These are phyloP conservation scores for Podosphaera leucotricha DNA, from an alignment of 2,329 filamentous ascomycete genomes.

Conservation along the genomic window DNA sequence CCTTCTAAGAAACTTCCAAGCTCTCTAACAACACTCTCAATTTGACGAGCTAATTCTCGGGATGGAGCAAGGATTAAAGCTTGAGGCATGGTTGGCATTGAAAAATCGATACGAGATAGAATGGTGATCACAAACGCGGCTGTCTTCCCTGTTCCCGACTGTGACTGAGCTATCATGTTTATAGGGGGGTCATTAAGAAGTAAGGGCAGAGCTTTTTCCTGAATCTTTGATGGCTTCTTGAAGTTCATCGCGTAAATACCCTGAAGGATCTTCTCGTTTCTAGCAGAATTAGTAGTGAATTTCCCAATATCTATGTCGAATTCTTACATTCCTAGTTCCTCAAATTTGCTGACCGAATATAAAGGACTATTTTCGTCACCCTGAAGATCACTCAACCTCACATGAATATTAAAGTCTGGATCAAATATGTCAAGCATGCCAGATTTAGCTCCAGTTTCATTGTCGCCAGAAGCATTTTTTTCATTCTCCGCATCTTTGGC, in stretches of 20 bases:
- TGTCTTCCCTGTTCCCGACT: slow-evolving; percentile 90
- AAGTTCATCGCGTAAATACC: slow-evolving; percentile 68
- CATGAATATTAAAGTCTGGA: slow-evolving; percentile 67
- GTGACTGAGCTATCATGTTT: slow-evolving; percentile 97
- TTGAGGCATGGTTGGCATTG: slow-evolving; percentile 46
- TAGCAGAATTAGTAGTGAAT: slow-evolving; percentile 11
- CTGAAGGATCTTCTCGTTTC: slow-evolving; percentile 42
- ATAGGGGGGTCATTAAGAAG: slow-evolving; percentile 66
- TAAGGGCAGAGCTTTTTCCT: slow-evolving; percentile 79
- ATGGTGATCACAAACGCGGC: slow-evolving; percentile 89
- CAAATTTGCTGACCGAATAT: slow-evolving; percentile 62
- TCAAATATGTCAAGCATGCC: slow-evolving; percentile 36
- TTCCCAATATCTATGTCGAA: not conserved
- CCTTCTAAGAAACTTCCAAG: slow-evolving; percentile 69
- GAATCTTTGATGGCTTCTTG: slow-evolving; percentile 89
- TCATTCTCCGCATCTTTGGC: no score
- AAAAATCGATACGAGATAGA: slow-evolving; percentile 62
- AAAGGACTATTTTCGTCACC: slow-evolving; percentile 69
- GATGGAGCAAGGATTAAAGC: slow-evolving; percentile 77
- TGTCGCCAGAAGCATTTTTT: no score
- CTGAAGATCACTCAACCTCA: slow-evolving; percentile 78
- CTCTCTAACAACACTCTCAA: slow-evolving; percentile 57
- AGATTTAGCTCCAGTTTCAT: not conserved
- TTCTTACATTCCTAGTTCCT: slow-evolving; percentile 63
- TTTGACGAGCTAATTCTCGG: slow-evolving; percentile 85